Evolutionary conservation across 2,329 filamentous ascomycete species (phyloP), one percentile per base, ranked within the genome.

Genomic region (Tolypocladium tropicale): DNA sequence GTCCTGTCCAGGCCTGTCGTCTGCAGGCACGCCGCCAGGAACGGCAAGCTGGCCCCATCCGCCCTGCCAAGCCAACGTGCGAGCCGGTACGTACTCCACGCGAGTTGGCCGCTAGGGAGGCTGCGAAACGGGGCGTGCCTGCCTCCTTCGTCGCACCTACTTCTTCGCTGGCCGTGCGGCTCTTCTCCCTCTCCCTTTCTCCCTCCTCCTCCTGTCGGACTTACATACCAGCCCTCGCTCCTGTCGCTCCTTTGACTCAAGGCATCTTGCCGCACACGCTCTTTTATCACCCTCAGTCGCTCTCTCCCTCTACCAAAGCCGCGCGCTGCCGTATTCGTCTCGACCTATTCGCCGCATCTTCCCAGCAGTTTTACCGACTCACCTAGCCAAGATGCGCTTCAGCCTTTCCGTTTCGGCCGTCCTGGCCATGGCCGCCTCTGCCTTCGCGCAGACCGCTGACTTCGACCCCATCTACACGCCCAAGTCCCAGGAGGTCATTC

Each of bases 401-500:
- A 68, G 74, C 60, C 59, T 75, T 60, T 68, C 77, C 63, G 67
- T 73, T 64, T 70, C 77, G 58, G 70, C 80, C 65, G 61, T 79
- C 61, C 63, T 83, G 72, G 80, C 79, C 66, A 73, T 79, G 60
- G 75, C 74, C 64, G 72, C 73, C 70, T 68, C 76, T 59, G 77
- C 69, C 60, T 60, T 81, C 58, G 81, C 81, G 53, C 79, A 82
- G 70, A 79, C 77, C 52, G 56, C 70, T n/a, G 77, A 76, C 65
- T 86, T 84, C 71, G 75, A 83, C 67, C 68, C 74, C 65, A 72
- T 86, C 67, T 73, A 65, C 63, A 70, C 70, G 58, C 83, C 83
- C 58, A 60, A 63, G 34, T 43, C 72, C 53, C 70, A 70, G 63
- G 68, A 79, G 67, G 58, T 68, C 50, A 60, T 85, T 60, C 55